Conservation (phyloP, 805 yeast species). For the Wickerhamomyces queroliae region DNA sequence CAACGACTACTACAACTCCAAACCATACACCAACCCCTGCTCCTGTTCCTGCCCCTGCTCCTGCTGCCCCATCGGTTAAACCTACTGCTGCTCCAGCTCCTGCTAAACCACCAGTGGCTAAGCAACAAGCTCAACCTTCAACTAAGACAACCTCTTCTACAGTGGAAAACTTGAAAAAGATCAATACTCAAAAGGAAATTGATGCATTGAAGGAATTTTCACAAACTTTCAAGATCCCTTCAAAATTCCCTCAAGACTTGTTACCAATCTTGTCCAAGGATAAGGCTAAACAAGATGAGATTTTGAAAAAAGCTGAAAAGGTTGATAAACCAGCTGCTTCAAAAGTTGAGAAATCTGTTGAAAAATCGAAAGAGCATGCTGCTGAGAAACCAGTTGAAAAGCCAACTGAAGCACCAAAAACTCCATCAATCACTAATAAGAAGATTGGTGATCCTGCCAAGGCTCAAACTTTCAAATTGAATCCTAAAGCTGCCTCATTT, state of each 20-base stretch:
- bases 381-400: conserved; percentile 1
- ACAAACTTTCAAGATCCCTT: conserved; percentile 72
- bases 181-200: conserved; percentile 55
- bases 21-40: not conserved
- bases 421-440: not conserved
- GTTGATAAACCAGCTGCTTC: not conserved
- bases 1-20: not conserved
- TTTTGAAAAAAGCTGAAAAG: conserved; percentile 27
- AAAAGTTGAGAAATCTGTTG: not conserved
- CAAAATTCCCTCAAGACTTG: conserved; percentile 42
- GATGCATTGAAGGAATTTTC: conserved; percentile 73
- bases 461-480: conserved; percentile 45
- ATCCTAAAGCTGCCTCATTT: conserved; percentile 63
- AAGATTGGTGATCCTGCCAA: conserved; percentile 2
- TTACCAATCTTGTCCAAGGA: conserved; percentile 69
- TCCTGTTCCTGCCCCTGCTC: conserved; percentile 2
- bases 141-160: conserved; percentile 2
- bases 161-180: conserved; percentile 22
- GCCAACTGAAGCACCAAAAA: conserved; percentile 1
- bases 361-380: not conserved
- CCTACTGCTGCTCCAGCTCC: conserved; percentile 24
- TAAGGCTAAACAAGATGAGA: conserved; percentile 58
- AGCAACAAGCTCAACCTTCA: not conserved
- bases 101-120: conserved; percentile 10
- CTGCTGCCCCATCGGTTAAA: conserved; percentile 4